A percentile compares a stretch with the other conserved stretches of the same genome.
Conservation (phyloP, 129 eudicot genomes). For the Dittrichia graveolens region DNA sequence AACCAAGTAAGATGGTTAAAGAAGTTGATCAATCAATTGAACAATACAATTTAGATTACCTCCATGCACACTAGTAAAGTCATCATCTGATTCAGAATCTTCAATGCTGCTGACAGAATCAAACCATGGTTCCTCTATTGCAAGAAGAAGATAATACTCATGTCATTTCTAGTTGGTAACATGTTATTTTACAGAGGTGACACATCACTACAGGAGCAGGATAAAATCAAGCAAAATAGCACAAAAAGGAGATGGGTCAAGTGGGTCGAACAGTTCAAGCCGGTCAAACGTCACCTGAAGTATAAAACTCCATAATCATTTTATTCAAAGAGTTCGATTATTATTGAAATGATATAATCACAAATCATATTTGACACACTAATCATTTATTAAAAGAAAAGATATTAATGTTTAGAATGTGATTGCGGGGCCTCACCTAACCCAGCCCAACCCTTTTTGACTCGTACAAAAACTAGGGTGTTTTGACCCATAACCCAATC, state of each 20-base stretch:
- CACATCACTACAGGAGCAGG: no score
- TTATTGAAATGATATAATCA: not conserved
- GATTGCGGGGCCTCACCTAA: no score
- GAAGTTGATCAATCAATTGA: no score
- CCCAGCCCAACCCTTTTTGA: no score
- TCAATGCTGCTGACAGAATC: constrained; percentile 67
- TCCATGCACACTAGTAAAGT: constrained; percentile 74
- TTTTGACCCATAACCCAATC: no score
- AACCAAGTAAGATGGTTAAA: constrained; percentile 11
- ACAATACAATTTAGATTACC: constrained; percentile 70
- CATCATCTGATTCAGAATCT: constrained; percentile 83
- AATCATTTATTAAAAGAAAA: no score
- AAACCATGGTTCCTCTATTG: constrained; percentile 93
- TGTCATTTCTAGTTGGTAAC: constrained; percentile 14
- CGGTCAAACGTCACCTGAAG: not conserved
- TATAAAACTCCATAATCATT: not conserved
- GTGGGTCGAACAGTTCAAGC: not conserved
- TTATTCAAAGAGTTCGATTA: not conserved
- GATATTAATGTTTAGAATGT: no score
- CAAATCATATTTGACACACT: no score
- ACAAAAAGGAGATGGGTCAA: not conserved
- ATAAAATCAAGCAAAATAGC: not conserved
- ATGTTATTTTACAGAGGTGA: not conserved
- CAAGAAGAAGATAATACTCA: constrained; percentile 17
- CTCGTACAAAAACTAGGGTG: no score